Evolutionary conservation across 202 grass and related monocot species (phyloP), one percentile per base, ranked within the genome.

Genomic region (Setaria viridis): DNA sequence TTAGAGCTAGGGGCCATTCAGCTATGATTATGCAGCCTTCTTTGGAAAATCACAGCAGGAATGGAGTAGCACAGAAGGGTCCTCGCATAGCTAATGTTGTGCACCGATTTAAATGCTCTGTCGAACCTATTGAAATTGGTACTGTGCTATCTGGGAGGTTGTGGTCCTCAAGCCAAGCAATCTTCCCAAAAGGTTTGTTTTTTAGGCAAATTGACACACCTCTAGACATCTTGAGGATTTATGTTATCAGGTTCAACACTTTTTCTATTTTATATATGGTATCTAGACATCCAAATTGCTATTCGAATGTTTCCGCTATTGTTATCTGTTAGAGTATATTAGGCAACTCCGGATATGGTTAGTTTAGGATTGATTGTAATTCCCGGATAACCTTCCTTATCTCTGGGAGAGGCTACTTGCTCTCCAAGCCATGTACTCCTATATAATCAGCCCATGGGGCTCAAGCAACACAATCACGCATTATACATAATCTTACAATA

Each of bases 41-140:
- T 78, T 60, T 87, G 74, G 84, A 88, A 62, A 87, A 67, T 82
- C 84, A 62, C 35, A 90, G 49, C 85, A 95, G 79, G 76, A 89
- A 87, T 85, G 89, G 87, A 79, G 82, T 82, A 84, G 74, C 68
- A 43, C 92, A 90, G 41, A 90, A 82, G 79, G 93, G 93, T 55
- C 95, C 95, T 86, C 87, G 89, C 30, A 88, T 98, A 74, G 95
- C 93, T 46, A 98, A 91, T 63, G 89, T 98, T 68, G 93, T 98
- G 48, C 84, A 91, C 65, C 90, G 93, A 72, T 88, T 92, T 33
- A 98, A 89, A 62, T 91, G 83, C 56, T 89, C 55, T 49, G 93
- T 95, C 80, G 96, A 98, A 86, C 88, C 79, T 89, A 77, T 98
- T 34, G 93, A 94, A 76, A 91, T 92, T 91, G 96, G 96, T 64